Evolutionary conservation across 805 yeast species (phyloP), one percentile per base, ranked within the genome.

Genomic region (Vanderwaltozyma tropicalis): DNA sequence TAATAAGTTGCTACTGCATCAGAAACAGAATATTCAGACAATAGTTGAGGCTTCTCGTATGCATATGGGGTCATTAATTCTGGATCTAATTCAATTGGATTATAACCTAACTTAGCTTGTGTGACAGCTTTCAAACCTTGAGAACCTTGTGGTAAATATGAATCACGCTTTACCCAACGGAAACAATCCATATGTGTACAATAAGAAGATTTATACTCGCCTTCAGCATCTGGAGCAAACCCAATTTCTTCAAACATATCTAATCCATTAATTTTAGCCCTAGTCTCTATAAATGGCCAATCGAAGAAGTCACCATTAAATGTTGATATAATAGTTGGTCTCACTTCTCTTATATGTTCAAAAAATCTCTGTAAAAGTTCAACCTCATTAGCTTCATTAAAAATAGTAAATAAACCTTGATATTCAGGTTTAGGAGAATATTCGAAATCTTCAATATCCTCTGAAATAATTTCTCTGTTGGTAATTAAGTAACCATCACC

Each of bases 1-100:
- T 92, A 92, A 57, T 88, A 92, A 0, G 99, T 92, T 4, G 98
- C 98, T 28, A 94, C 98, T 11, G 99, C 99, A 69, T 92, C 99
- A 40, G 98, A 94, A 20, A 92, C 99, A 1, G 98, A 94, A 60
- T 92, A 92, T 56, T 94, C 98, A 0, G 98, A 86, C 36, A 92
- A 62, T 3, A 80, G 64, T 53, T 92, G 97, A 1, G 99, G 98
- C 49, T 81, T 76, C 52, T 88, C 95, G 47, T 80, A 76, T 3
- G 99, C 99, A 59, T 89, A 92, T 0, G 96, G 96, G 0, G 96
- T 87, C 99, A 92, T 92, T 35, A 88, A 66, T 61, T 92, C 99
- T 0, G 99, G 99, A 50, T 92, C 98, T 41, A 92, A 67, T 61
- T 92, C 98, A 13, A 88, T 79, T 4, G 99, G 99, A 53, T 89